These are phyloP conservation scores for Fusarium humuli DNA, from an alignment of 2,329 filamentous ascomycete species.

Conservation along the genomic window DNA sequence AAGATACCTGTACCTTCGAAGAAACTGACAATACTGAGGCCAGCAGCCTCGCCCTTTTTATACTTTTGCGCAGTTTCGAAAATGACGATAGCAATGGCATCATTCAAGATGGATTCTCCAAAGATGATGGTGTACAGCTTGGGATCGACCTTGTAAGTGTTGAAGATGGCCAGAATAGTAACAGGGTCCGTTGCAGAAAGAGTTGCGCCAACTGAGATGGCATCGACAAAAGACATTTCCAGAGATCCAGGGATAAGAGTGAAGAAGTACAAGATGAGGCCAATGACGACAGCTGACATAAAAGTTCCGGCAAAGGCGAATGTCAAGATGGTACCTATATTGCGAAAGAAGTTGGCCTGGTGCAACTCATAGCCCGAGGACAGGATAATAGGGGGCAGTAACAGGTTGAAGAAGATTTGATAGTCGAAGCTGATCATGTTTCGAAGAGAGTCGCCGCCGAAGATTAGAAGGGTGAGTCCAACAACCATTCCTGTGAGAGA, in stretches of 20 bases:
- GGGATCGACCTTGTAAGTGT: slow-evolving; percentile 98
- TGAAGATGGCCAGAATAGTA: slow-evolving; percentile 98
- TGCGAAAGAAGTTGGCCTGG: slow-evolving; percentile 98
- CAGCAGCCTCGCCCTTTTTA: slow-evolving; percentile 77
- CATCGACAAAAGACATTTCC: slow-evolving; percentile 91
- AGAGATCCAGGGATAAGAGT: slow-evolving; percentile 86
- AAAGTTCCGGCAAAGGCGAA: slow-evolving; percentile 98
- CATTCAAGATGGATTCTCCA: slow-evolving; percentile 97
- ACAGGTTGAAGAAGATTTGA: slow-evolving; percentile 98
- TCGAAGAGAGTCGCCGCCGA: slow-evolving; percentile 80
- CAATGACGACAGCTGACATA: slow-evolving; percentile 94
- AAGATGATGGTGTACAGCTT: slow-evolving; percentile 99
- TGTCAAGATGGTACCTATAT: slow-evolving; percentile 95
- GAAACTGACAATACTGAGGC: slow-evolving; percentile 82
- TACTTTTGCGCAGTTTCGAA: slow-evolving; percentile 98
- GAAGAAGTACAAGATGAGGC: slow-evolving; percentile 88
- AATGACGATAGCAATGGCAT: slow-evolving; percentile 97
- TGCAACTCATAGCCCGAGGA: slow-evolving; percentile 97
- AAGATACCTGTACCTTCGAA: slow-evolving; percentile 95
- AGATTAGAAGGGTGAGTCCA: slow-evolving; percentile 85
- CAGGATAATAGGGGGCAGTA: slow-evolving; percentile 97
- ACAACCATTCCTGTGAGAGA: slow-evolving; percentile 86
- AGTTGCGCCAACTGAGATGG: slow-evolving; percentile 95
- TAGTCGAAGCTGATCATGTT: slow-evolving; percentile 97
- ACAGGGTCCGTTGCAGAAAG: slow-evolving; percentile 97